Evolutionary conservation across 2,329 filamentous ascomycete genomes (phyloP), one percentile per base, ranked within the genome.

Genomic region (Talaromyces sp.): DNA sequence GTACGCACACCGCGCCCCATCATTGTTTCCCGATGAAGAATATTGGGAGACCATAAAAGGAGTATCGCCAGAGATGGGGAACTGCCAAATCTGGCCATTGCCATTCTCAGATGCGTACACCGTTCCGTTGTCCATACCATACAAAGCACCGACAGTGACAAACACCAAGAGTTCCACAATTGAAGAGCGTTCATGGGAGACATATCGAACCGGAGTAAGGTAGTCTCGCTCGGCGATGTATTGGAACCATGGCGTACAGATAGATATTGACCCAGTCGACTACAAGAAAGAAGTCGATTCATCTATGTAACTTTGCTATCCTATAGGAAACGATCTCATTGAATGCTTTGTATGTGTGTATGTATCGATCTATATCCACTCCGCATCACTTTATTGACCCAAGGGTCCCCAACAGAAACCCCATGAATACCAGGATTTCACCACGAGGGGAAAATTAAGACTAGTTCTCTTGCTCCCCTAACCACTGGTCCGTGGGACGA

Each of bases 91-190:
- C 37, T 57, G 35, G 16, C 48, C 60, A 57, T 57, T 63, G 50
- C 24, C n/a, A 57, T 63, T 63, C 33, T 43, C 35, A 10, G 50
- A 47, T 4, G 19, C 60, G n/a, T 63, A 63, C 50, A 57, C n/a
- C 13, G 60, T 63, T 47, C 50, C 60, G 24, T 63, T 63, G 39
- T 57, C 57, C 48, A 57, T 63, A 6, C 60, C 60, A 63, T 63
- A 63, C n/a, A 33, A 5, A 10, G 50, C 60, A 19, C 60, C 60
- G 3, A 43, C 47, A n/a, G 22, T 24, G 22, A 35, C 14, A 22
- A 22, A 45, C 48, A 7, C 60, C 60, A 27, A 63, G 48, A 13
- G 16, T n/a, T 16, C 60, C 50, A 37, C 57, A 63, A 27, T 63
- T 31, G 39, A 27, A 3, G 10, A 57, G 50, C 10, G 24, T 31